Base-by-base conservation (phyloP, 129 eudicot species). In the Dittrichia graveolens region DNA sequence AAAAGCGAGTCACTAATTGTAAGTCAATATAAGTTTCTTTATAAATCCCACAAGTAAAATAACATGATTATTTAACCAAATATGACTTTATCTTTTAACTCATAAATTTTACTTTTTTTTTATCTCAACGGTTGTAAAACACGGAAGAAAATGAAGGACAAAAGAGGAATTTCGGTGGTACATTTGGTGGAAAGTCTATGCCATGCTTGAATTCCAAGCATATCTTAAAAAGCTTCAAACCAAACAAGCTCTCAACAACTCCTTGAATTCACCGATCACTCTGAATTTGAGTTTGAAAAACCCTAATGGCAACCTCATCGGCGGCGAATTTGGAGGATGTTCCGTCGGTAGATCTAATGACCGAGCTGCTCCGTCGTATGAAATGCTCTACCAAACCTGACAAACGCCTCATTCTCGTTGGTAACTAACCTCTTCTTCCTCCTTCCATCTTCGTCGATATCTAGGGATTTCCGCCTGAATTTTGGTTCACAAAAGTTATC, bases 401-500 rank as follows among this genome's bases (percentile, higher is more conserved):
- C 88, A 94, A 88, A 74, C 98, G 95, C 47, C 95, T 94, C 87
- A 90, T 94, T 61, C 97, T 94, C 83, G 82, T 94, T 40, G 97
- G 98, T 94, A 85, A 19, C 1, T 44, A 6, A 43, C 42, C 45
- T 57, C 79, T 65, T 47, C 7, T 46, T 34, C 19, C 19, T 35
- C 15, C 52, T 37, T 18, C 49, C 14, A 14, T 11, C 42, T 55
- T 58, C 44, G 14, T 16, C 47, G 8, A 3, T 41, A 10, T 56
- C 6, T 0, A 46, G 13, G 6, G 11, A 3, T 24, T 63, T 74
- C 16, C 18, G 9, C 15, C 35, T 39, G 8, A 75, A 43, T 65
- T 65, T 75, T 75, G 60, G 8, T 34, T 53, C 45, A 42, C 34
- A 55, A 44, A 44, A 75, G 39, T 47, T 41, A 35, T 41, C 10